phyloP scores from a whole-genome alignment of 192 early-diverging fungal genomes.

The Ramicandelaber brevisporus region DNA sequence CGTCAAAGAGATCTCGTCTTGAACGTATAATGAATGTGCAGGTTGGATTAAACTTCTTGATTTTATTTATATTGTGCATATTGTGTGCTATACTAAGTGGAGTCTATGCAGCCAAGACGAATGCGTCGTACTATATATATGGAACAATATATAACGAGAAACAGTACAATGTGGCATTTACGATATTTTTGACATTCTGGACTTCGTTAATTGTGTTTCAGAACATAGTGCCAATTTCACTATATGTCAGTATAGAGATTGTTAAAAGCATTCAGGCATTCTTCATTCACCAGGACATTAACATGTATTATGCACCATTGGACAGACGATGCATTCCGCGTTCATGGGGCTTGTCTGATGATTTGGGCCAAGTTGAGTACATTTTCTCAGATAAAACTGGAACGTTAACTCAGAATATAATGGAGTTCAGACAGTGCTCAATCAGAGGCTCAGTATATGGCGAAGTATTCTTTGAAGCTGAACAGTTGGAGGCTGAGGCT shows the following conservation, averaged over 20 bases:
- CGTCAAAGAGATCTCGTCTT: constrained; percentile 73
- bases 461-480: constrained; percentile 12
- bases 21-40: constrained; percentile 82
- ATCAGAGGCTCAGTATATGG: constrained; percentile 71
- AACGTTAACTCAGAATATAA: constrained; percentile 86
- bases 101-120: constrained; percentile 20
- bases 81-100: constrained; percentile 36
- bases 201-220: constrained; percentile 73
- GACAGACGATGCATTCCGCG: constrained; percentile 58
- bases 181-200: constrained; percentile 53
- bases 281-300: constrained; percentile 71
- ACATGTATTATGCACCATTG: constrained; percentile 64
- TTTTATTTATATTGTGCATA: constrained; percentile 48
- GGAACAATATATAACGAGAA: constrained; percentile 14
- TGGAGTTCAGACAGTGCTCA: constrained; percentile 83
- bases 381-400: constrained; percentile 96
- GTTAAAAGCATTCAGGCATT: constrained; percentile 78
- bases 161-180: constrained; percentile 19
- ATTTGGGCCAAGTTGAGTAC: constrained; percentile 88
- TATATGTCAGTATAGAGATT: constrained; percentile 81
- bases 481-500: constrained; percentile 3
- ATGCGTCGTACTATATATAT: constrained; percentile 16
- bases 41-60: constrained; percentile 52
- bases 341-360: constrained; percentile 80
- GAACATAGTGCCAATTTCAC: constrained; percentile 86